phyloP scores from a whole-genome alignment of 345 rosid species.

The Dipteronia sinensis region DNA sequence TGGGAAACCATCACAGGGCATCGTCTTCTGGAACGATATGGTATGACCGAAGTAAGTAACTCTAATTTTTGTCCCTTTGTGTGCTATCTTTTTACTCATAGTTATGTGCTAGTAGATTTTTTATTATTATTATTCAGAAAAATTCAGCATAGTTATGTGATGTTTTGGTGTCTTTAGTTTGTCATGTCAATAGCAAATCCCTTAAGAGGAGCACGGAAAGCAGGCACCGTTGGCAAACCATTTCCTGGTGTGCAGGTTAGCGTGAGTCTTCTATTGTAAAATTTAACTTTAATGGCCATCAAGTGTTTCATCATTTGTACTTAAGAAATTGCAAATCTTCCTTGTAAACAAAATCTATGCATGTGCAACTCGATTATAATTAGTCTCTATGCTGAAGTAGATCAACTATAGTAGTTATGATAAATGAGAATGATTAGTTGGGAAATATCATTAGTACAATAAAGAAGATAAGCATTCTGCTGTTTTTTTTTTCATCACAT shows the following conservation, averaged over 20 bases:
- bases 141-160: constrained; percentile 3
- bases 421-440: background rate
- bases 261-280: constrained; percentile 5
- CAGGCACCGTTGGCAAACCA: constrained; percentile 97
- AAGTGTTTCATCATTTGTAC: background rate
- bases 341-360: background rate
- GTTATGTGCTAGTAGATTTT: background rate
- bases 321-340: background rate
- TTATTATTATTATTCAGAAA: background rate
- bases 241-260: constrained; percentile 93
- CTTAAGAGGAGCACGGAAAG: constrained; percentile 68
- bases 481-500: background rate
- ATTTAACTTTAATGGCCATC: constrained; percentile 7
- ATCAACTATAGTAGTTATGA: background rate
- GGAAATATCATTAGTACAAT: background rate
- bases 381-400: background rate
- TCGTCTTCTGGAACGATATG: constrained; percentile 93
- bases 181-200: constrained; percentile 97
- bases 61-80: constrained; percentile 8
- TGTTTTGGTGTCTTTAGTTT: constrained; percentile 54
- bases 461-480: background rate
- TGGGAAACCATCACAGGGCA: constrained; percentile 98
- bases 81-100: constrained; percentile 7
- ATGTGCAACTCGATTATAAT: background rate
- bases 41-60: constrained; percentile 88